These are phyloP conservation scores for Anthostomella pinea DNA, from an alignment of 2,329 filamentous ascomycete genomes.

Conservation along the genomic window DNA sequence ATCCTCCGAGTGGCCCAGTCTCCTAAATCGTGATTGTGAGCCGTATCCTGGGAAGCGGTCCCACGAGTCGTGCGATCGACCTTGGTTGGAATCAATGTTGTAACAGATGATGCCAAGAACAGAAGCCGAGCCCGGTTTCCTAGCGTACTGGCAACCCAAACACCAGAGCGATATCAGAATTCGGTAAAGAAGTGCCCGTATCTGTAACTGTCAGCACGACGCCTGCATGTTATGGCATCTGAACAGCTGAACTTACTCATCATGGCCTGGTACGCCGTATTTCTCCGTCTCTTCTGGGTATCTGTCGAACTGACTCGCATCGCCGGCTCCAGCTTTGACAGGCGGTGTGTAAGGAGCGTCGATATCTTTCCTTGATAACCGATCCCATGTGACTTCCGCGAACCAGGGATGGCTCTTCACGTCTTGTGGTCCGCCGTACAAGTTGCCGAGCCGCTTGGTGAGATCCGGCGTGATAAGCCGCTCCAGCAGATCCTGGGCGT, in stretches of 20 bases:
- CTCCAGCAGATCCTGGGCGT: conserved; percentile 89
- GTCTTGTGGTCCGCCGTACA: conserved; percentile 85
- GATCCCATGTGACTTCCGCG: conserved; percentile 95
- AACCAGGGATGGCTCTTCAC: conserved; percentile 98
- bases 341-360: conserved; percentile 97
- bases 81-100: no score
- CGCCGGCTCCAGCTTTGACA: conserved; percentile 87
- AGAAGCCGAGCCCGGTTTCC: no score
- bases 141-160: no score
- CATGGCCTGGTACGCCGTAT: conserved; percentile 75
- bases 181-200: no score
- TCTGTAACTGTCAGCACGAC: no score
- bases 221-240: no score
- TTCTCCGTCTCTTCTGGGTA: conserved; percentile 96
- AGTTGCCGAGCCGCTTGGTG: conserved; percentile 90
- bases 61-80: no score
- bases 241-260: conserved; percentile 95
- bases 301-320: conserved; percentile 96
- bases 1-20: no score
- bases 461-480: conserved; percentile 92
- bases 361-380: conserved; percentile 91
- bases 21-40: no score
- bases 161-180: no score
- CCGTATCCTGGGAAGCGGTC: no score
- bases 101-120: no score